Evolutionary conservation across 192 early-diverging fungal species (phyloP), one percentile per base, ranked within the genome.

Genomic region (Mortierella claussenii): DNA sequence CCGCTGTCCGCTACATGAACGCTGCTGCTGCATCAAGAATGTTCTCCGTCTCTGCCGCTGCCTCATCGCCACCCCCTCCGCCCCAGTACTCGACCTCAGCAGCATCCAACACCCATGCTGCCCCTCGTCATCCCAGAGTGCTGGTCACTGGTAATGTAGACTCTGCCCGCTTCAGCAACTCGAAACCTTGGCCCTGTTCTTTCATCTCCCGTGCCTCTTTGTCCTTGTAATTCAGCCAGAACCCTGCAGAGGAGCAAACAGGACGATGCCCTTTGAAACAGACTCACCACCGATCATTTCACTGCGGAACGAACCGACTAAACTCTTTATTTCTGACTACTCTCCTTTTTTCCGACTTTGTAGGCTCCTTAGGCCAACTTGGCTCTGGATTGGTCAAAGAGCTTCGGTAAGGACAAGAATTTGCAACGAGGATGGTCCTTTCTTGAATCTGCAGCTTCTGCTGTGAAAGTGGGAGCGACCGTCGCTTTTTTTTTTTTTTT

Each of bases 321-420:
- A n/a, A 40, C 13, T 40, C 37, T 40, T 40, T 10, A 7, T 40
- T 40, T 40, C 13, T 18, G n/a, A 7, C 37, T 33, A 4, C 28
- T 21, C 27, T n/a, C 30, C 26, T 46, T 34, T 48, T 48, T 44
- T 34, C 36, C n/a, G 30, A 37, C 26, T 28, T 24, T 27, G 24
- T 33, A 76, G 73, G 73, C 40, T 76, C 73, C 33, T 81, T 89
- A 45, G 88, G 88, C 9, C 88, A 89, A 68, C 85, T 89, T 31
- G 88, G 88, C n/a, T 79, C 83, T 40, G 85, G 82, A 30, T 81
- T 89, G 65, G 88, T 88, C 61, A 80, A 81, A 55, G 73, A 84
- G 15, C 82, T 89, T 18, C 74, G 88, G 83, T 84, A 84, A 68
- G 69, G 18, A 62, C 3, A 17, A 21, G 15, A 36, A 30, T 52